These are phyloP conservation scores for Debaryomyces singareniensis DNA, from an alignment of 1,139 yeast genomes.

Conservation along the genomic window DNA sequence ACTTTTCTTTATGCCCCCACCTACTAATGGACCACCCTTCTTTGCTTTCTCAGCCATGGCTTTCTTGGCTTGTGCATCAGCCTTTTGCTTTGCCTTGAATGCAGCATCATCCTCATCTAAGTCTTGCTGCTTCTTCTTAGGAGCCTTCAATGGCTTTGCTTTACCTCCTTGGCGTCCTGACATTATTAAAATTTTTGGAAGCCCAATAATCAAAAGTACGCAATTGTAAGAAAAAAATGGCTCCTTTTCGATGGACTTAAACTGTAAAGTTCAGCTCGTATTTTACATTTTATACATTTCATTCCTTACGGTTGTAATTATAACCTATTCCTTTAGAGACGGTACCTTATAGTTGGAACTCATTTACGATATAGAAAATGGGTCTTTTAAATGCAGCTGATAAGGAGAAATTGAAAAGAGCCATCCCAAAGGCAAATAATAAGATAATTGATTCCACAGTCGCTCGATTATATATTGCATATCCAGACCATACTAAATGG, in stretches of 20 bases:
- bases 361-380: too few species aligned
- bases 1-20: conserved; percentile 94
- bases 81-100: conserved; percentile 89
- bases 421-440: conserved; percentile 81
- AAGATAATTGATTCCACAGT: conserved; percentile 88
- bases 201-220: too few species aligned
- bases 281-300: too few species aligned
- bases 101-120: conserved; percentile 84
- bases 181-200: conserved; percentile 34
- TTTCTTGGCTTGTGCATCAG: conserved; percentile 89
- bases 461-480: conserved; percentile 83
- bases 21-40: conserved; percentile 84
- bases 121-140: conserved; percentile 67
- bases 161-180: conserved; percentile 76
- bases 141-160: conserved; percentile 62
- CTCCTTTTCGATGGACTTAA: too few species aligned
- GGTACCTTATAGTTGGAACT: too few species aligned
- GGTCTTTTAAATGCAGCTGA: conserved; percentile 63
- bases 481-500: conserved; percentile 82
- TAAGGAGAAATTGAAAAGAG: conserved; percentile 83
- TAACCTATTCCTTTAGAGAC: too few species aligned
- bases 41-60: conserved; percentile 84
- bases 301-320: too few species aligned
- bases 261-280: too few species aligned
- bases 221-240: too few species aligned